Evolutionary conservation across 169 alveolate genomes (phyloP), one percentile per base, ranked within the genome.

Genomic region (Cardiosporidium cionae): DNA sequence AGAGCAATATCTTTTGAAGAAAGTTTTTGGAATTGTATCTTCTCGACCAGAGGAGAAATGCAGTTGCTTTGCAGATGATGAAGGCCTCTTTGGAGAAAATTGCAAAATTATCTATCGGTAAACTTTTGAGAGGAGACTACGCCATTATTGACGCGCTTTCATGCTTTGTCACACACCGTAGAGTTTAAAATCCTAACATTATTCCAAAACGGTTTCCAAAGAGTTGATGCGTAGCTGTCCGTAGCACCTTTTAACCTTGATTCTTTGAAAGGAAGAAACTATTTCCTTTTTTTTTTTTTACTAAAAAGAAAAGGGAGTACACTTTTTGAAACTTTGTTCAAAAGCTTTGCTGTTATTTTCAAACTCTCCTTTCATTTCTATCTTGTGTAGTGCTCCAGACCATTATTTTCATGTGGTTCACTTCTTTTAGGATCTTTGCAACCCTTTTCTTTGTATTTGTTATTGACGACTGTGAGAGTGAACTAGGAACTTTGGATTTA

Each of bases 381-480:
- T n/a, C n/a, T n/a, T n/a, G n/a, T n/a, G n/a, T n/a, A n/a, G n/a
- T n/a, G n/a, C n/a, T n/a, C n/a, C n/a, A n/a, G n/a, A n/a, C n/a
- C n/a, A n/a, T n/a, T n/a, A n/a, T 22, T 36, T 25, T 58, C 32
- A 9, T 27, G 27, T 7, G 28, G 4, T 22, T 53, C 31, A 1
- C 32, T 5, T 16, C 22, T 23, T 74, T n/a, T 75, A 87, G 96
- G 79, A 89, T 83, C 74, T 93, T 86, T 72, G 97, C 97, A 1
- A 89, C 97, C 0, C 87, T 93, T 34, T 87, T 76, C 83, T 89
- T 93, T 81, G 79, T 89, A 66, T 90, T 93, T 68, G 85, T 91
- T 32, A 86, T 90, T 27, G 97, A 93, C 81, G 82, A 89, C 27
- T 87, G 87, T 65, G 97, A 93, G 81, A 90, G 92, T 76, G 97